Evolutionary conservation across 345 rosid species (phyloP).

Genomic region (Dimocarpus longan): DNA sequence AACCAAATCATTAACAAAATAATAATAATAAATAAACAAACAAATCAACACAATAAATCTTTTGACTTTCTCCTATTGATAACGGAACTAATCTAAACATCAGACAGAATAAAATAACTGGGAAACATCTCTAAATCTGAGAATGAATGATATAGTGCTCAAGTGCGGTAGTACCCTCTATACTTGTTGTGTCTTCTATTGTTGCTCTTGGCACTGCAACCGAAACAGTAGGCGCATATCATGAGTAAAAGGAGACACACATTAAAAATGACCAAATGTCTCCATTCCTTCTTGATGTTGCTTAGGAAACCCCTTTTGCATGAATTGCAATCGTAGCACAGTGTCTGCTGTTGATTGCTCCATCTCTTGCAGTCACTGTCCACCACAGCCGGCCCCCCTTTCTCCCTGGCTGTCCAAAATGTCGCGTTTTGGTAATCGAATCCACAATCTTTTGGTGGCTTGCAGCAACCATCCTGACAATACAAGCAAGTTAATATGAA

Average conservation of each 20-base stretch:
- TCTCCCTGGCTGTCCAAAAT: conserved; percentile 22
- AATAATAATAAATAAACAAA: too few relatives aligned
- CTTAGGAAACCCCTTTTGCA: conserved; percentile 47
- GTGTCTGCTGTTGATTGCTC: conserved; percentile 35
- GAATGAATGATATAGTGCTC: neutral
- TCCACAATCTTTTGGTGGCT: conserved; percentile 46
- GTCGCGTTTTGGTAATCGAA: conserved; percentile 35
- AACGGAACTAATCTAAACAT: neutral
- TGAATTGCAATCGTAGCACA: conserved; percentile 49
- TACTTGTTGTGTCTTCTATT: neutral
- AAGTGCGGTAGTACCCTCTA: neutral
- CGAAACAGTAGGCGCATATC: conserved; percentile 21
- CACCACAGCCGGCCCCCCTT: neutral
- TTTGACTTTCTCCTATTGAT: too few relatives aligned
- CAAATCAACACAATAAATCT: neutral
- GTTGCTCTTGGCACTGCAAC: conserved; percentile 38
- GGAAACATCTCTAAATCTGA: neutral
- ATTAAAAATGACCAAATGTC: conserved; percentile 17
- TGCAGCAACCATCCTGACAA: conserved; percentile 42
- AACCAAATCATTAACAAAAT: neutral
- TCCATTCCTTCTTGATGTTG: conserved; percentile 39
- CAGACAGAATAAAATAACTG: neutral
- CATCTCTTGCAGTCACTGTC: conserved; percentile 36
- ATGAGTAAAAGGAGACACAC: conserved; percentile 23
- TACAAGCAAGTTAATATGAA: neutral